Conservation (phyloP, 129 eudicot genomes). For the Escallonia rubra region DNA sequence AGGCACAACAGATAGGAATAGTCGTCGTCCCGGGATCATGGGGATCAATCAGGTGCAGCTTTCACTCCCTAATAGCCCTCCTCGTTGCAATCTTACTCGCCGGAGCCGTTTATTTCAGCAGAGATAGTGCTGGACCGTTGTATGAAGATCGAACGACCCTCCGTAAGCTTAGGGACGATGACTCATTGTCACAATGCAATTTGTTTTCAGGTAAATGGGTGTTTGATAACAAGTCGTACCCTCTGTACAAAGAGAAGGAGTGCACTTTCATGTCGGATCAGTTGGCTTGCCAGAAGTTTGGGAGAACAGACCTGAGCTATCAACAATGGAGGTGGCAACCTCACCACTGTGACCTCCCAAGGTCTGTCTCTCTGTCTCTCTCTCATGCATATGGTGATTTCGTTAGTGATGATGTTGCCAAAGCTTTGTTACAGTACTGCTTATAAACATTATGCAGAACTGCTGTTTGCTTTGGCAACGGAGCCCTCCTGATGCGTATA, state of each 20-base stretch:
- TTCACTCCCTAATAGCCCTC: conserved; percentile 21
- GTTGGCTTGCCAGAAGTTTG: conserved; percentile 58
- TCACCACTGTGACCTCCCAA: conserved; percentile 56
- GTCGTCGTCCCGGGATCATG: conserved; percentile 16
- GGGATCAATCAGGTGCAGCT: background rate
- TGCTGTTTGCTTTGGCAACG: background rate
- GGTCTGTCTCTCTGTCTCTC: conserved; percentile 12
- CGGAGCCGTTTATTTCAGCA: conserved; percentile 30
- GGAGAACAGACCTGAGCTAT: conserved; percentile 45
- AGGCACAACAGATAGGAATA: conserved; percentile 32
- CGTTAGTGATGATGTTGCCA: background rate
- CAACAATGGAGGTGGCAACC: conserved; percentile 85
- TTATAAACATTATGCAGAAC: background rate
- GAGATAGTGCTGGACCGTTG: conserved; percentile 8
- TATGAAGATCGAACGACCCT: background rate
- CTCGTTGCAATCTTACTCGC: conserved; percentile 15
- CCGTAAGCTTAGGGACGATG: background rate
- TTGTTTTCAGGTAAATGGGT: conserved; percentile 67
- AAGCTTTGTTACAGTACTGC: background rate
- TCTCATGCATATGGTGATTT: background rate
- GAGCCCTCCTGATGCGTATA: background rate
- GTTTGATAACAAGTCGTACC: conserved; percentile 54
- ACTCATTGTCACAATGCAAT: conserved; percentile 31
- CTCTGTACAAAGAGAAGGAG: conserved; percentile 53
- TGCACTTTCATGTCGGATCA: conserved; percentile 70